Evolutionary conservation across 106 monocot genomes (phyloP), one percentile per base, ranked within the genome.

Genomic region (Narthecium ossifragum): DNA sequence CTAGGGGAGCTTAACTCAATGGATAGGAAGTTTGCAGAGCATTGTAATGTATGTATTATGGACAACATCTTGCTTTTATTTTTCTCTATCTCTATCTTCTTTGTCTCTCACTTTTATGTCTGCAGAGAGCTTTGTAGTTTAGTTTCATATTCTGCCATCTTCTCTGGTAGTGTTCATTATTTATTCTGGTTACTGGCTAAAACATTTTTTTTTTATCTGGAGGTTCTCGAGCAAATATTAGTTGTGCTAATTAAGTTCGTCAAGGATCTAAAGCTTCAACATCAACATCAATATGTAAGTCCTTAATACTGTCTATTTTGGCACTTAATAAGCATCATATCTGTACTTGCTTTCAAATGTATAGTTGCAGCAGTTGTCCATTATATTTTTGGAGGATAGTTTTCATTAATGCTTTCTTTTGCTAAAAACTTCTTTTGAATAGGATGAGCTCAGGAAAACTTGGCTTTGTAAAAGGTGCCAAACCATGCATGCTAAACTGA

Each of bases 381-480:
- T n/a, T n/a, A n/a, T n/a, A n/a, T n/a, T n/a, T n/a, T n/a, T n/a
- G n/a, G n/a, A n/a, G n/a, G n/a, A n/a, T n/a, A n/a, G n/a, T n/a
- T n/a, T n/a, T n/a, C n/a, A n/a, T n/a, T n/a, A n/a, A n/a, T n/a
- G n/a, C n/a, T n/a, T n/a, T n/a, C n/a, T n/a, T n/a, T n/a, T n/a
- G n/a, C n/a, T n/a, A n/a, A n/a, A n/a, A n/a, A 14, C 24, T 50
- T 46, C 6, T 57, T n/a, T 75, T 58, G 15, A 62, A 70, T 70
- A 98, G 98, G 98, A 98, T 68, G 82, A 98, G 59, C 25, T 91
- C 68, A 87, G 74, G 65, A 98, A 90, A 75, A 79, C 58, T 46
- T 98, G 98, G 98, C 74, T 91, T 64, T 84, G 81, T 57, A 98
- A 98, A 67, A 78, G 98, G 68, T 98, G 98, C 61, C 90, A 91